Base-by-base conservation (phyloP, 2,329 filamentous ascomycete species). In the Colletotrichum abscissum region DNA sequence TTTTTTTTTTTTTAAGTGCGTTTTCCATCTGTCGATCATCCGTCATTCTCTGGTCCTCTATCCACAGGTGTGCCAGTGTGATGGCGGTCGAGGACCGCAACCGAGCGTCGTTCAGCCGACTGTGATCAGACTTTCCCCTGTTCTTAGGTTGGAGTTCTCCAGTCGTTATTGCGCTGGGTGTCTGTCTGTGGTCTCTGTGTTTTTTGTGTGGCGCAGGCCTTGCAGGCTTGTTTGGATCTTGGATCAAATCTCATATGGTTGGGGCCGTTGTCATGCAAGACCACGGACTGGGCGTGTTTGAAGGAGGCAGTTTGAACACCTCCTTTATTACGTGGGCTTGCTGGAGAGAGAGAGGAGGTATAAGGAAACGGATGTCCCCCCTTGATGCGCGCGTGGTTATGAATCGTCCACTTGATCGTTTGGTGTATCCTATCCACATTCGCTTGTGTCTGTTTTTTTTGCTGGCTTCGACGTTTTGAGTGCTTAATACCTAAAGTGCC, bases 181-280 rank as follows among this genome's bases (percentile, higher is more conserved):
- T n/a, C 16, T 49, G 1, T 46, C 42, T n/a, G 19, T 7, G 16
- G 16, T 19, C 2, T 19, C 16, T 19, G 9, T 49, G 3, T 49
- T n/a, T n/a, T 49, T 38, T 38, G 12, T 63, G 62, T 63, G 62
- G 62, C 62, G 62, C 46, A 63, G 28, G 14, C 28, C 28, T 54
- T 54, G 46, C 46, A 54, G 62, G 1, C 24, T 63, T 33, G 46
- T 35, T 35, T 22, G 19, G 26, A 54, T 63, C 46, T 35, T 52
- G 19, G 19, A 26, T 52, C 62, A 54, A 26, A 54, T 55, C 62
- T 54, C 62, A 35, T 3, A 42, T 42, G 30, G n/a, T 33, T 33
- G 62, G 62, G 62, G 28, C 28, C 30, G 62, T 63, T 19, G 62
- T 63, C 62, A 63, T 63, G 62, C 62, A 54, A 38, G 46, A 54